These are phyloP conservation scores for Saccharomycopsis hybrid DNA, from an alignment of 1,139 yeast species.

Conservation along the genomic window DNA sequence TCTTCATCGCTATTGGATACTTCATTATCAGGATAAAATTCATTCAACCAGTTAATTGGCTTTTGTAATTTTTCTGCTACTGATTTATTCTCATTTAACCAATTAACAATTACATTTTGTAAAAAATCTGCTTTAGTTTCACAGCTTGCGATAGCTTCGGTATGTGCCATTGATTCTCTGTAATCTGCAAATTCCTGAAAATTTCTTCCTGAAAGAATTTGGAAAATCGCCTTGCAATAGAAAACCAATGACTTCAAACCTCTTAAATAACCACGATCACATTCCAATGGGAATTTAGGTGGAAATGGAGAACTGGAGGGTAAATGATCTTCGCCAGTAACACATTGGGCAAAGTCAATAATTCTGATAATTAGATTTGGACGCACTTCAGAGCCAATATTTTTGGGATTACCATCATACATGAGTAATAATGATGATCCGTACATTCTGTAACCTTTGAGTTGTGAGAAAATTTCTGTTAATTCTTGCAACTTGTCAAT, in stretches of 20 bases:
- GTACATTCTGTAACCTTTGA: slow-evolving; percentile 82
- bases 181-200: slow-evolving; percentile 27
- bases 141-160: neutral
- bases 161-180: neutral
- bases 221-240: slow-evolving; percentile 54
- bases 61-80: neutral
- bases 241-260: slow-evolving; percentile 65
- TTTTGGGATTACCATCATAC: slow-evolving; percentile 56
- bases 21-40: neutral
- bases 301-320: slow-evolving; percentile 46
- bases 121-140: slow-evolving; percentile 4
- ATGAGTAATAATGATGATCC: slow-evolving; percentile 85
- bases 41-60: slow-evolving; percentile 4
- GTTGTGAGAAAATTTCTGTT: slow-evolving; percentile 43
- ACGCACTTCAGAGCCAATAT: slow-evolving; percentile 22
- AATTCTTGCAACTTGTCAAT: slow-evolving; percentile 56
- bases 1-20: neutral
- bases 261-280: slow-evolving; percentile 80
- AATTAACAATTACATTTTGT: neutral
- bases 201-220: slow-evolving; percentile 36
- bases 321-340: slow-evolving; percentile 55
- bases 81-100: slow-evolving; percentile 2
- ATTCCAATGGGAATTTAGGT: slow-evolving; percentile 54
- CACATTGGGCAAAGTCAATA: slow-evolving; percentile 94
- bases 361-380: slow-evolving; percentile 43